These are phyloP conservation scores for Glebionis coronaria DNA, from an alignment of 129 eudicot genomes.

Conservation along the genomic window DNA sequence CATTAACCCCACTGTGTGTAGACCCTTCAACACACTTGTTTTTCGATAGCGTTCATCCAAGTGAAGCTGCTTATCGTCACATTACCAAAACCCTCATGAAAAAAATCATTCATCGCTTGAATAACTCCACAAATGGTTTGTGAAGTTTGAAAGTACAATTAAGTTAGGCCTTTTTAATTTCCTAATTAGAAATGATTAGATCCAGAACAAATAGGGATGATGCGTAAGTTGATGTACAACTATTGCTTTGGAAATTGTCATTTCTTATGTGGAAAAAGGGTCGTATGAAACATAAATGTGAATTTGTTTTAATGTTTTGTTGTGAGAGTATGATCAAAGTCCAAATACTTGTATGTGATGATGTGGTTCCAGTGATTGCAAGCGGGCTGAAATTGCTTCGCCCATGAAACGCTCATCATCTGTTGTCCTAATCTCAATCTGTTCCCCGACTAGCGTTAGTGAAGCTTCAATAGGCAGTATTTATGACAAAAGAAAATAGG, in stretches of 20 bases:
- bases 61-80: conserved; percentile 46
- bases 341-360: no score
- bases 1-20: conserved; percentile 41
- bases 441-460: no score
- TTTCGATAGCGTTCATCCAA: conserved; percentile 66
- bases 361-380: no score
- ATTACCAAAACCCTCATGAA: conserved; percentile 32
- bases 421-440: no score
- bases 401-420: no score
- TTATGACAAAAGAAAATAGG: no score
- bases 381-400: no score
- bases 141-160: not conserved
- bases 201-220: conserved; percentile 20
- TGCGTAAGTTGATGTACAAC: not conserved
- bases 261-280: conserved; percentile 17
- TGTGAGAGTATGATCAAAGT: no score
- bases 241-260: conserved; percentile 21
- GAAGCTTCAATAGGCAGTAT: no score
- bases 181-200: conserved; percentile 26
- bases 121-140: conserved; percentile 6
- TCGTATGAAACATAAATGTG: not conserved
- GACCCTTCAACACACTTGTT: conserved; percentile 40
- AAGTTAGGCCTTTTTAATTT: not conserved
- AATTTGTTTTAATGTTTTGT: no score
- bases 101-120: conserved; percentile 9